phyloP scores from a whole-genome alignment of 345 rosid species.

The Salix caprea region DNA sequence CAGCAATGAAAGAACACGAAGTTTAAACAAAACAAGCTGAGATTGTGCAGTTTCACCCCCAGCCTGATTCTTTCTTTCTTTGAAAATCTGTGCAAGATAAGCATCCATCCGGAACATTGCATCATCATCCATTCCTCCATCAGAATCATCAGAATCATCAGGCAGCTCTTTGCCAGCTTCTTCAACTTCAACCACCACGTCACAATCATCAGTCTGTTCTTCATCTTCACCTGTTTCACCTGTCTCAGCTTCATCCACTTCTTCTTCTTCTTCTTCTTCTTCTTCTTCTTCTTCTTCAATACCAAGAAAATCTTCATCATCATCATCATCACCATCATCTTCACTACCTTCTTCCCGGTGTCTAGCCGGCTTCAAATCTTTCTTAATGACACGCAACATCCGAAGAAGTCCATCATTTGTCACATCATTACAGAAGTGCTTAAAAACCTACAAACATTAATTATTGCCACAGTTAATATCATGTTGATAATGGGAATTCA shows the following conservation, averaged over 20 bases:
- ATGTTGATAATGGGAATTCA: not conserved
- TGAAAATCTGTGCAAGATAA: constrained; percentile 81
- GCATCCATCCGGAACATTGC: constrained; percentile 97
- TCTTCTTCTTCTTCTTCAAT: constrained; percentile 92
- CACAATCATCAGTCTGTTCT: constrained; percentile 76
- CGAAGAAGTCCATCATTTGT: constrained; percentile 71
- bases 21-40: constrained; percentile 86
- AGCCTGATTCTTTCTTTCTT: constrained; percentile 82
- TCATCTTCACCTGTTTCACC: constrained; percentile 72
- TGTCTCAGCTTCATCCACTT: constrained; percentile 58
- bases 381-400: constrained; percentile 85
- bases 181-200: constrained; percentile 47
- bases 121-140: constrained; percentile 91
- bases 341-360: constrained; percentile 57
- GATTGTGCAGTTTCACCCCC: constrained; percentile 89
- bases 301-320: constrained; percentile 66
- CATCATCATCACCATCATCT: constrained; percentile 43
- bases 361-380: constrained; percentile 85
- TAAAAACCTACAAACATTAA: constrained; percentile 65
- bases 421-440: constrained; percentile 65
- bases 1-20: constrained; percentile 85
- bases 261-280: constrained; percentile 62
- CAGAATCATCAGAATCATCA: constrained; percentile 74
- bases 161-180: constrained; percentile 39
- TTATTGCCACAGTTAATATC: not conserved